A percentile compares a stretch with the other conserved stretches of the same genome.
Evolutionary conservation across 2,329 filamentous ascomycete species (phyloP).

Genomic region (Penicillium aurantiogriseum): DNA sequence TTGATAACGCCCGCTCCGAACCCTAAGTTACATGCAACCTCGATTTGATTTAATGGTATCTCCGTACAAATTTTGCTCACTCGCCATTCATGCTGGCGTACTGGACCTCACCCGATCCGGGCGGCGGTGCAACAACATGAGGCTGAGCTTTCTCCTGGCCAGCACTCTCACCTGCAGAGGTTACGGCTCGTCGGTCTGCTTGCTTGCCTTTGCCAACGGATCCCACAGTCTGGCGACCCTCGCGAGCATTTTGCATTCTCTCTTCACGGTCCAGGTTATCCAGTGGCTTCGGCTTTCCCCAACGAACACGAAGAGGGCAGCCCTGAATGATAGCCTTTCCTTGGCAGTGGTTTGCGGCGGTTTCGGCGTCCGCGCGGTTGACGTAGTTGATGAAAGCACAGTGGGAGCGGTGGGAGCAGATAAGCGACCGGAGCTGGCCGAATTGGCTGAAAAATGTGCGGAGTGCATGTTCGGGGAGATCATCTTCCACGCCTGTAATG

Average conservation of each 20-base stretch:
- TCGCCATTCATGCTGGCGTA: constrained; percentile 86
- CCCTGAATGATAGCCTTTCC: constrained; percentile 87
- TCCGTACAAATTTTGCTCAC: constrained; percentile 44
- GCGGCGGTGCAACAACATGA: constrained; percentile 68
- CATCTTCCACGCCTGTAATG: constrained; percentile 92
- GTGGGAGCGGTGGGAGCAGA: constrained; percentile 96
- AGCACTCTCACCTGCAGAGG: constrained; percentile 42
- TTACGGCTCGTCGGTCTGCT: constrained; percentile 33
- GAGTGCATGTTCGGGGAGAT: constrained; percentile 87
- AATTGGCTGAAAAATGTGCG: constrained; percentile 86
- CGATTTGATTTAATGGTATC: constrained; percentile 25
- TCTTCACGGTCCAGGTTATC: constrained; percentile 89
- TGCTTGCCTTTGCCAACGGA: constrained; percentile 44
- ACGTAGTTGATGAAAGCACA: constrained; percentile 97
- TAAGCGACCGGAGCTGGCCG: constrained; percentile 85
- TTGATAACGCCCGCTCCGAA: constrained; percentile 37
- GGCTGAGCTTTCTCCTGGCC: constrained; percentile 39
- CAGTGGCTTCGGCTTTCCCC: constrained; percentile 88
- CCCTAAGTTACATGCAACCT: constrained; percentile 25
- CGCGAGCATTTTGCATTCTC: constrained; percentile 74
- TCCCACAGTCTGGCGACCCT: constrained; percentile 64
- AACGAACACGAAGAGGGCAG: constrained; percentile 83
- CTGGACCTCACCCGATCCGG: constrained; percentile 72
- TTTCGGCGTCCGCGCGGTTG: constrained; percentile 78
- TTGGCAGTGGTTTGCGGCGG: constrained; percentile 78